phyloP scores from a whole-genome alignment of 495 filamentous ascomycete species.

The Penicillium ucsense region DNA sequence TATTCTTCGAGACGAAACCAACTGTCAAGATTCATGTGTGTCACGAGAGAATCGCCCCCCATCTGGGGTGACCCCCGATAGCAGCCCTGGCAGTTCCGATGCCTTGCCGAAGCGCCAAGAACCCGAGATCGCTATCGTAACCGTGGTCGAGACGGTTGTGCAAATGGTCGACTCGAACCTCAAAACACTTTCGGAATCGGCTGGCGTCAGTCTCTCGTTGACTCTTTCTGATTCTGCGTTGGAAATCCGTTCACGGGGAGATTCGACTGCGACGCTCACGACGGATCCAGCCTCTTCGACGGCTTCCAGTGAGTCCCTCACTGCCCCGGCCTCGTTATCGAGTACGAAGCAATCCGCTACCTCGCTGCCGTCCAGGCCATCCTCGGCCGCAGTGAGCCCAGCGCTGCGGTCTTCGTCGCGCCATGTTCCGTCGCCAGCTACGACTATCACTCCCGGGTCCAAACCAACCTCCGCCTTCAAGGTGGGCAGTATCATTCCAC shows the following conservation, averaged over 20 bases:
- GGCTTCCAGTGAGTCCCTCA: background rate
- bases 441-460: conserved; percentile 8
- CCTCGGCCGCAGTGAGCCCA: conserved; percentile 3
- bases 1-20: background rate
- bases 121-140: conserved; percentile 1
- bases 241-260: background rate
- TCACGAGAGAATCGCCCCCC: no score
- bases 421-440: conserved; percentile 3
- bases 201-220: conserved; percentile 7
- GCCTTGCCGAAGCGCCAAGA: conserved; percentile 9
- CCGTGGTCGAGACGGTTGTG: conserved; percentile 9
- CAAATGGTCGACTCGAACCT: conserved; percentile 15
- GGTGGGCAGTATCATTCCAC: background rate
- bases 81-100: no score
- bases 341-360: background rate
- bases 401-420: conserved; percentile 7
- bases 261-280: conserved; percentile 4
- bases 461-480: background rate
- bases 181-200: conserved; percentile 10
- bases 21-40: background rate
- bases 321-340: background rate
- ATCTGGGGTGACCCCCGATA: no score
- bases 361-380: conserved; percentile 4
- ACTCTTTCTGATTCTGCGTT: conserved; percentile 11
- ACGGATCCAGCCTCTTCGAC: background rate